phyloP scores from a whole-genome alignment of 2,329 filamentous ascomycete genomes.

The Cladosporium velox region DNA sequence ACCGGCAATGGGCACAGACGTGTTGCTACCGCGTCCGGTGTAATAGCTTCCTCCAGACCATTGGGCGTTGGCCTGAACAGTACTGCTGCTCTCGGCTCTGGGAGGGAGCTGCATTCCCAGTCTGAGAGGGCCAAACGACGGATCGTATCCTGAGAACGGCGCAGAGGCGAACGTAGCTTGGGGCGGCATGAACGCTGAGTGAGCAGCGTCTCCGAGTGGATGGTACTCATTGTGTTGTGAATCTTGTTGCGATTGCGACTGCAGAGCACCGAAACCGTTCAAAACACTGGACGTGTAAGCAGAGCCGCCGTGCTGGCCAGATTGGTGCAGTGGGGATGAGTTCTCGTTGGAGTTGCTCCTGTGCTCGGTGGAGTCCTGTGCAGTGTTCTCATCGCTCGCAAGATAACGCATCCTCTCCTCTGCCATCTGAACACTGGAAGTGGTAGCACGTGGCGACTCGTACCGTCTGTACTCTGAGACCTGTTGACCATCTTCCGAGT shows the following conservation, averaged over 20 bases:
- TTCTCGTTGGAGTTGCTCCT: not conserved
- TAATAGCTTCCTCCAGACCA: not conserved
- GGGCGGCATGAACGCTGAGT: not conserved
- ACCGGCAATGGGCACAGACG: not conserved
- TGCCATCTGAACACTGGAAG: not conserved
- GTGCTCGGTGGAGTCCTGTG: not conserved
- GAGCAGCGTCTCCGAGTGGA: not conserved
- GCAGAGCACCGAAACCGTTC: not conserved
- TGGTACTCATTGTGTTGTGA: too few relatives aligned
- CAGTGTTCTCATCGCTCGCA: not conserved
- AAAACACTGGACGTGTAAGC: not conserved
- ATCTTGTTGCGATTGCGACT: not conserved
- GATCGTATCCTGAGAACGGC: not conserved
- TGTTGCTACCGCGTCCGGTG: not conserved
- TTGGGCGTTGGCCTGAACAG: not conserved
- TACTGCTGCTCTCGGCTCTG: not conserved
- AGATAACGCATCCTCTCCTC: not conserved
- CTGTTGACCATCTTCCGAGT: slow-evolving; percentile 27
- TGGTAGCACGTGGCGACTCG: slow-evolving; percentile 33
- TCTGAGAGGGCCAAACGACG: not conserved
- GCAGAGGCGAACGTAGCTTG: not conserved
- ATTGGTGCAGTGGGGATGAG: not conserved
- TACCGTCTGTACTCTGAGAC: slow-evolving; percentile 36
- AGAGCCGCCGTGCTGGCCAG: not conserved
- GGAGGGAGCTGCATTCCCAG: not conserved